Base-by-base conservation (phyloP, 768 basidiomycete genomes). In the Podaxis sp. region DNA sequence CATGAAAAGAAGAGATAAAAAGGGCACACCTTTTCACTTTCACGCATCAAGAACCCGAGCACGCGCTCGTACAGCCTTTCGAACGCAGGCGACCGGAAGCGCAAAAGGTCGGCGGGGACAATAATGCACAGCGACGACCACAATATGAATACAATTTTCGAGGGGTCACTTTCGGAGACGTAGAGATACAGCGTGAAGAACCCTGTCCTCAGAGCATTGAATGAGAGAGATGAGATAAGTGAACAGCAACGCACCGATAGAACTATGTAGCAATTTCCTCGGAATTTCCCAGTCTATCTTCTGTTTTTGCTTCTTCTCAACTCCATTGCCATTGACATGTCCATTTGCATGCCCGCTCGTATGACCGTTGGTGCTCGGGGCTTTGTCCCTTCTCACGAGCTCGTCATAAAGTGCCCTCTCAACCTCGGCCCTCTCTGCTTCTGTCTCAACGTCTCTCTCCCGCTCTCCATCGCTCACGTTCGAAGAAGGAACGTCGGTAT, bases 211-310 rank as follows among this genome's bases (percentile, higher is more conserved):
- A 22, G 53, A 64, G 55, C 68, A 59, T 22, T 11, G 51, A 47
- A 36, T 36, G 4, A 38, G 19, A 61, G 41, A 15, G 53, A 58
- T 52, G 9, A 64, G 47, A 43, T 33, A 61, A 49, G 57, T 22
- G 47, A 49, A n/a, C n/a, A 46, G 25, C 22, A 57, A 80, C 87
- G 33, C 43, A 93, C 94, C 94, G 64, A 96, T 96, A 3, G 90
- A 92, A 12, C 91, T 90, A 74, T 97, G 95, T 49, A 97, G 72
- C 9, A 85, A 74, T 74, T 97, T 97, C 66, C 95, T 77, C 0
- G 95, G 95, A 55, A 97, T 88, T 75, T 97, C 95, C 88, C 90
- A 94, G 75, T 95, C 90, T 33, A 91, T 80, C 66, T 80, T 77
- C 51, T 71, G 69, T 53, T 68, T 66, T 55, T 67, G 64, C 29